phyloP scores from a whole-genome alignment of 352 stramenopile species.

The Blastocystis sp. region DNA sequence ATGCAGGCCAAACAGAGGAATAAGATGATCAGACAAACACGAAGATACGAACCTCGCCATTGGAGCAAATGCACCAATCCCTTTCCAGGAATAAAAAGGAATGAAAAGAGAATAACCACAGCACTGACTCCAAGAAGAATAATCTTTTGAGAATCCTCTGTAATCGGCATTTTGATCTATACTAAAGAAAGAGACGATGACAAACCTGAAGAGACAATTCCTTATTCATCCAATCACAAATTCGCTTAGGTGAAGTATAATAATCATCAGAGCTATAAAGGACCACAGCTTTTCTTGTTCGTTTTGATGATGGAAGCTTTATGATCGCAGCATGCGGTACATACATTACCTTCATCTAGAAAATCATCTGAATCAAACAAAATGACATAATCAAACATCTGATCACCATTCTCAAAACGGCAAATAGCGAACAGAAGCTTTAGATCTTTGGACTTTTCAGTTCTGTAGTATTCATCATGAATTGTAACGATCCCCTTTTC shows the following conservation, averaged over 20 bases:
- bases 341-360: not conserved
- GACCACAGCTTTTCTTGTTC: not conserved
- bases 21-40: not conserved
- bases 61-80: not conserved
- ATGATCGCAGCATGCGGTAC: not conserved
- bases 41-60: not conserved
- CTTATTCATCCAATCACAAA: conserved; percentile 9
- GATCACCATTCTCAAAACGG: not conserved
- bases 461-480: conserved; percentile 11
- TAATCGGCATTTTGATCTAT: not conserved
- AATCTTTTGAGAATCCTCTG: not conserved
- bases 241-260: not conserved
- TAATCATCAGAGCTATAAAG: not conserved
- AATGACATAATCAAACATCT: conserved; percentile 4
- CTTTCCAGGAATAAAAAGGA: conserved; percentile 10
- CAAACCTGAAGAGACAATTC: not conserved
- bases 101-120: conserved; percentile 17
- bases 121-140: not conserved
- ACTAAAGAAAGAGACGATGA: not conserved
- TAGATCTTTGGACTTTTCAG: not conserved
- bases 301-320: not conserved
- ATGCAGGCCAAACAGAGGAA: conserved; percentile 50
- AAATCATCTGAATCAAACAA: not conserved
- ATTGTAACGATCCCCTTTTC: not conserved
- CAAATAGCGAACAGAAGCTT: conserved; percentile 39